Conservation (phyloP, 345 rosid species). For the Durio zibethinus region DNA sequence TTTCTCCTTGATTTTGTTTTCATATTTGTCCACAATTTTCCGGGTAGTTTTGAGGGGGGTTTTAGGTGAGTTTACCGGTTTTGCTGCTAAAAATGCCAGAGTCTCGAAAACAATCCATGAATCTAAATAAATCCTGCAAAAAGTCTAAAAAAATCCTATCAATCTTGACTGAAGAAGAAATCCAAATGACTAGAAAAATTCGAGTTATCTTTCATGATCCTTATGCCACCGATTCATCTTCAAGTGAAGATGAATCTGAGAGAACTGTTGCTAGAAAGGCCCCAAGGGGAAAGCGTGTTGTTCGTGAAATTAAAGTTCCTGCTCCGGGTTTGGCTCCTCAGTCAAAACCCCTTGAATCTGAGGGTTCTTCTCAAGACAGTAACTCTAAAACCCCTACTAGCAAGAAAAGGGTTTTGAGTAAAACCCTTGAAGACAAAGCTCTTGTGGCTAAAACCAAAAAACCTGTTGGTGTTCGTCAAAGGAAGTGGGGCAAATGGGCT, state of each 20-base stretch:
- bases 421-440: conserved; percentile 8
- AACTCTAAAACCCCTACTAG: conserved; percentile 36
- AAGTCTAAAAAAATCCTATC: conserved; percentile 23
- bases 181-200: conserved; percentile 44
- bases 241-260: conserved; percentile 68
- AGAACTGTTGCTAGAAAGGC: background rate
- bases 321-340: background rate
- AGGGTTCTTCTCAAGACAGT: conserved; percentile 66
- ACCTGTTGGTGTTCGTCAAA: conserved; percentile 68
- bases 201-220: conserved; percentile 77
- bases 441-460: background rate
- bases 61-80: conserved; percentile 27
- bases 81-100: conserved; percentile 38
- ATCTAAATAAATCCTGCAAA: conserved; percentile 25
- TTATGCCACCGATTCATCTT: conserved; percentile 80
- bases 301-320: conserved; percentile 59
- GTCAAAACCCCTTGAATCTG: conserved; percentile 29
- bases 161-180: conserved; percentile 22
- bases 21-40: background rate
- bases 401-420: conserved; percentile 27
- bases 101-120: conserved; percentile 28
- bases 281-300: conserved; percentile 44
- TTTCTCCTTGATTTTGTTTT: background rate
- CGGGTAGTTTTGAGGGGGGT: conserved; percentile 27
- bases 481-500: conserved; percentile 95